Base-by-base conservation (phyloP, 2,329 filamentous ascomycete species). In the Pseudopithomyces maydicus region DNA sequence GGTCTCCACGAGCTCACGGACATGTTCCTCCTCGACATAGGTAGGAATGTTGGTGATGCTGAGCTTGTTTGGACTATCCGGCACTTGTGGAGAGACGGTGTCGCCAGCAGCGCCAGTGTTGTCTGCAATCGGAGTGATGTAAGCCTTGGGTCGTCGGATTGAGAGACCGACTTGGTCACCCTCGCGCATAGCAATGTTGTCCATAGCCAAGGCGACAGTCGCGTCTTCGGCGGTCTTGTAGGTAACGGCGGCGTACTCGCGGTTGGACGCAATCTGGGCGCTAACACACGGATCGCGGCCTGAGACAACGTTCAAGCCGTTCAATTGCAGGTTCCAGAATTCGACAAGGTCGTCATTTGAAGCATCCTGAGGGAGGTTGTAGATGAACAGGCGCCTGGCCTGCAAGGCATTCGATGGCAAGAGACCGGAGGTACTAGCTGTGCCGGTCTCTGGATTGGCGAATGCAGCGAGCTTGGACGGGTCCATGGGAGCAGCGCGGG, bases 311-410 rank as follows among this genome's bases (percentile, higher is more conserved):
- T 99, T 99, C 45, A 99, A 81, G n/a, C 93, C 92, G 69, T 99
- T 98, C 50, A 99, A 85, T 75, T 98, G 93, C 22, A 97, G 82
- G 71, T 99, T 99, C 84, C 99, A 97, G 79, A 97, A 99, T 20
- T 87, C 84, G 58, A 89, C 80, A 39, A 99, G 75, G 60, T 79
- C 81, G 52, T 97, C 93, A 57, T 96, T 91, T 14, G 86, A 90
- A n/a, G 85, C 84, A 22, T 81, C 84, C 1, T 84, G 70, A 2
- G 94, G 90, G 14, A 99, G 78, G 72, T 96, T 97, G 78, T 92
- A 88, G 29, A 93, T 86, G 65, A 99, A 86, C 22, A 99, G 85
- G 65, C 96, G 90, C 81, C 96, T 98, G 50, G 93, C 88, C 79
- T 99, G 95, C 63, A 95, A 89, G 15, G 95, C 93, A 76, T 97